Conservation (phyloP, 2,329 filamentous ascomycete genomes). For the Celoporthe dispersa region DNA sequence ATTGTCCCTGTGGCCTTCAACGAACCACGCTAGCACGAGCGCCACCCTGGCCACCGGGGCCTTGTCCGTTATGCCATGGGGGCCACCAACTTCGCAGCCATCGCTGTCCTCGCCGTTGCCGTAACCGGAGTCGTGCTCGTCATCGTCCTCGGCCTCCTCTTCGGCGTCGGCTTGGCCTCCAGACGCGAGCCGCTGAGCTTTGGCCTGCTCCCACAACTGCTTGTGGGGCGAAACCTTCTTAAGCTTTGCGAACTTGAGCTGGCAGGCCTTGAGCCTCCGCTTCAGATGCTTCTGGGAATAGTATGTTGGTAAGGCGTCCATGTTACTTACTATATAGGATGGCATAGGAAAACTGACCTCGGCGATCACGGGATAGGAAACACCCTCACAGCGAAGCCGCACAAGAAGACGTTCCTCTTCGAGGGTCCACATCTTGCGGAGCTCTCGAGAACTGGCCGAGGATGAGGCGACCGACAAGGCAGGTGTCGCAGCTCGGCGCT, state of each 20-base stretch:
- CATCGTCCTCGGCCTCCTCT: neutral
- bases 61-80: neutral
- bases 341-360: neutral
- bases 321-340: neutral
- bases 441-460: neutral
- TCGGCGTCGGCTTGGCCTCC: neutral
- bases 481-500: neutral
- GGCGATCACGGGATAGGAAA: neutral
- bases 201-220: neutral
- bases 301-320: neutral
- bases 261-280: conserved; percentile 3
- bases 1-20: neutral
- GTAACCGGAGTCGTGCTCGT: neutral
- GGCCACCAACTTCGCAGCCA: too few species aligned
- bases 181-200: neutral
- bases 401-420: neutral
- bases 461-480: neutral
- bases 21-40: neutral
- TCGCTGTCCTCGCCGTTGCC: too few species aligned
- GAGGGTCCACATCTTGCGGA: neutral
- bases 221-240: neutral
- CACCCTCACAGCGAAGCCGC: neutral
- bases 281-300: neutral
- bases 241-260: conserved; percentile 6
- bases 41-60: neutral